Percentiles rank a stretch among this genome's conserved stretches.
Conservation (phyloP, 2,329 filamentous ascomycete genomes). For the Pestalotiopsis sp. region DNA sequence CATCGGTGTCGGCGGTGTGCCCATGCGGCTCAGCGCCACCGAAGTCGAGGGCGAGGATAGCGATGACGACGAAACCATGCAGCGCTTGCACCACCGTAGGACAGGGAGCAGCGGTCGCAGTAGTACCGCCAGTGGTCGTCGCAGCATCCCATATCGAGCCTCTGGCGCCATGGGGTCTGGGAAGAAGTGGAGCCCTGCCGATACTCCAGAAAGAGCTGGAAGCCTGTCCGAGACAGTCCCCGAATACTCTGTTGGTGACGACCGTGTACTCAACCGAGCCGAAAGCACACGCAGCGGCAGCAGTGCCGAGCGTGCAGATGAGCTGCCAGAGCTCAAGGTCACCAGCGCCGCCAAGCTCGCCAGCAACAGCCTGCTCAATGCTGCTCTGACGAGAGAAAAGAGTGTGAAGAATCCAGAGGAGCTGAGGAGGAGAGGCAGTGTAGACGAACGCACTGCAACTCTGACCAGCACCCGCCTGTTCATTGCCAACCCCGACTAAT, state of each 20-base stretch:
- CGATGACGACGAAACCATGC: slow-evolving; percentile 67
- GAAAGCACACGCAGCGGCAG: slow-evolving; percentile 57
- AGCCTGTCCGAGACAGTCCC: slow-evolving; percentile 49
- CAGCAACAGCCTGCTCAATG: slow-evolving; percentile 60
- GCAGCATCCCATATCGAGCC: slow-evolving; percentile 51
- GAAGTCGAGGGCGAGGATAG: slow-evolving; percentile 90
- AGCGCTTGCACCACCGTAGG: slow-evolving; percentile 65
- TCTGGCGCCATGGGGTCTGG: slow-evolving; percentile 47
- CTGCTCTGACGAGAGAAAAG: slow-evolving; percentile 64
- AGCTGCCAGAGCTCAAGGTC: slow-evolving; percentile 54
- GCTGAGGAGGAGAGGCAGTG: slow-evolving; percentile 74
- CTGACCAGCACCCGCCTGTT: slow-evolving; percentile 75
- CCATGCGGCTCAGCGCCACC: slow-evolving; percentile 89
- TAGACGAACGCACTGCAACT: slow-evolving; percentile 80
- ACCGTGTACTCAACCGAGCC: slow-evolving; percentile 34
- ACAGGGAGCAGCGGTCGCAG: slow-evolving; percentile 78
- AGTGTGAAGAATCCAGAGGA: slow-evolving; percentile 71
- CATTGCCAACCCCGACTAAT: slow-evolving; percentile 81
- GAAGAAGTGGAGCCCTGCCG: slow-evolving; percentile 53
- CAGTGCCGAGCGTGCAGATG: slow-evolving; percentile 63
- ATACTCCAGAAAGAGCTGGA: slow-evolving; percentile 57
- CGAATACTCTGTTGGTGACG: slow-evolving; percentile 34
- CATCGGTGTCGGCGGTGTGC: slow-evolving; percentile 76
- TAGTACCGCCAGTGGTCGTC: slow-evolving; percentile 60
- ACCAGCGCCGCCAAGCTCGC: slow-evolving; percentile 51